These are phyloP conservation scores for Beauveria sp. DNA, from an alignment of 2,329 filamentous ascomycete genomes.

Conservation along the genomic window DNA sequence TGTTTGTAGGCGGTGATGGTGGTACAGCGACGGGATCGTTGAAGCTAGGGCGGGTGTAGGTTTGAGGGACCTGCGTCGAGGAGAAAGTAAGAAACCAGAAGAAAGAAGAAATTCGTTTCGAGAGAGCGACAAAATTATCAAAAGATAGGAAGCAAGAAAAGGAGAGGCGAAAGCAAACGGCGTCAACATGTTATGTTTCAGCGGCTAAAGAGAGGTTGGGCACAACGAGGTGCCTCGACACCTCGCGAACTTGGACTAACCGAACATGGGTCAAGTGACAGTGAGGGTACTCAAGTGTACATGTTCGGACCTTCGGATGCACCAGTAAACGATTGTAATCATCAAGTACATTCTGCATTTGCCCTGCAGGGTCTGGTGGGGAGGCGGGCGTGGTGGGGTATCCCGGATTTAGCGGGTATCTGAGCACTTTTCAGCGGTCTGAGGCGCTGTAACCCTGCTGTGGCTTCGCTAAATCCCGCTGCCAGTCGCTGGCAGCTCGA, in stretches of 20 bases:
- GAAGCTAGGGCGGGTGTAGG: not conserved
- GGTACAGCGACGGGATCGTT: not conserved
- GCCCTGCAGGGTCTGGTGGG: constrained; percentile 1
- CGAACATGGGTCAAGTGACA: not conserved
- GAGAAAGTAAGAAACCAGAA: not conserved
- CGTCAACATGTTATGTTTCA: constrained; percentile 5
- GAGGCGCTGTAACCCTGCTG: not conserved
- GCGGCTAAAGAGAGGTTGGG: not conserved
- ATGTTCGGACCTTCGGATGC: not conserved
- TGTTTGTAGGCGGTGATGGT: not conserved
- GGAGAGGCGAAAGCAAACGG: not conserved
- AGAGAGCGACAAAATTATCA: not conserved
- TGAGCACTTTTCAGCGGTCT: not conserved
- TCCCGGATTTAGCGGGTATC: not conserved
- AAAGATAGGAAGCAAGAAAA: not conserved
- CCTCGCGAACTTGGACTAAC: not conserved
- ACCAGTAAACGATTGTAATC: not conserved
- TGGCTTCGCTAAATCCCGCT: not conserved
- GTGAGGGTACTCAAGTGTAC: not conserved
- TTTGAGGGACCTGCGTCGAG: not conserved
- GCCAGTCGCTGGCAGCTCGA: not conserved
- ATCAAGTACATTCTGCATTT: not conserved
- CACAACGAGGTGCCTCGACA: not conserved
- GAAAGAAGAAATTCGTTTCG: too few relatives aligned
- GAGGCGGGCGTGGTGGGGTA: constrained; percentile 1